phyloP scores from a whole-genome alignment of 768 basidiomycete genomes.

The Crepidotus variabilis region DNA sequence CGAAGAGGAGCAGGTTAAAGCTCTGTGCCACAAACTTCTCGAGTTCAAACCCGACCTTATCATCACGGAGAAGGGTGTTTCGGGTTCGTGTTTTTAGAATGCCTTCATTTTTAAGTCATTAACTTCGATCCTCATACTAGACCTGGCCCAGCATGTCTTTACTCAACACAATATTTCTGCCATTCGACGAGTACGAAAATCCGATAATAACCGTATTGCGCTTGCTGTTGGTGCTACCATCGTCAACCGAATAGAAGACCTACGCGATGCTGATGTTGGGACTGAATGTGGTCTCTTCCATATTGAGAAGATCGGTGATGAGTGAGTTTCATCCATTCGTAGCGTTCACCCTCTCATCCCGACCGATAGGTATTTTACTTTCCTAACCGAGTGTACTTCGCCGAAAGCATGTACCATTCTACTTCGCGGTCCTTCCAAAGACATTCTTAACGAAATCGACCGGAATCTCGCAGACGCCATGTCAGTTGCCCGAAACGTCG shows the following conservation, averaged over 20 bases:
- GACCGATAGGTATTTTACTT: slow-evolving; percentile 81
- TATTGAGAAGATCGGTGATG: slow-evolving; percentile 96
- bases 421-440: slow-evolving; percentile 96
- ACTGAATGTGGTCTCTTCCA: slow-evolving; percentile 95
- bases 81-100: slow-evolving; percentile 55
- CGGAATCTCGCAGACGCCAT: slow-evolving; percentile 97
- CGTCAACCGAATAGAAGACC: slow-evolving; percentile 93
- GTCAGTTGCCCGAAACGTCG: slow-evolving; percentile 94
- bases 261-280: slow-evolving; percentile 89
- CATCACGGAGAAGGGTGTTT: slow-evolving; percentile 97
- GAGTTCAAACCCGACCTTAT: slow-evolving; percentile 95
- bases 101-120: background rate
- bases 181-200: slow-evolving; percentile 95
- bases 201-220: slow-evolving; percentile 98
- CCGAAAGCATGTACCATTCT: slow-evolving; percentile 99
- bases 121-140: slow-evolving; percentile 32
- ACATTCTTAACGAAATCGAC: slow-evolving; percentile 97
- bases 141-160: slow-evolving; percentile 90
- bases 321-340: slow-evolving; percentile 43
- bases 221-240: slow-evolving; percentile 95
- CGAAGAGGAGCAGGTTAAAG: slow-evolving; percentile 96
- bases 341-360: background rate
- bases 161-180: slow-evolving; percentile 87
- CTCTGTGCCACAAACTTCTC: slow-evolving; percentile 76
- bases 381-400: slow-evolving; percentile 84